Base-by-base conservation (phyloP, 2,329 filamentous ascomycete genomes). In the Exophiala mesophila region DNA sequence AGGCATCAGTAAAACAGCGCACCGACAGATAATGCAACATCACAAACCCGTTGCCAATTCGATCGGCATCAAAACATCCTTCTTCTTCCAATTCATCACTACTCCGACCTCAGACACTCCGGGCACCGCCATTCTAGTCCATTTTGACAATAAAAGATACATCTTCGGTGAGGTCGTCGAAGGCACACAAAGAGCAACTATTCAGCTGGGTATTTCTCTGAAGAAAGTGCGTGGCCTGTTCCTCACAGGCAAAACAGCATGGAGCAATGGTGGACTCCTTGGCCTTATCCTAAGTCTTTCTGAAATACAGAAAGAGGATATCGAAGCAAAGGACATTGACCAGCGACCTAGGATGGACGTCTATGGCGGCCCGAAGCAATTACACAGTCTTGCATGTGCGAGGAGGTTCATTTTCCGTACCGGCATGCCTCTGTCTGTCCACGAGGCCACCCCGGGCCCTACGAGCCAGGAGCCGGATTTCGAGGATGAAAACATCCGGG, bases 71-170 rank as follows among this genome's bases (percentile, higher is more conserved):
- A 37, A 40, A 13, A 49, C 89, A 13, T 74, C 81, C 55, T 83
- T 76, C 60, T 79, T 72, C 56, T 72, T 89, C 43, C 82, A 94
- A 62, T 68, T 97, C 56, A 63, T 90, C 49, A 84, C 82, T 13
- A 85, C 84, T 45, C 90, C 90, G 10, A 92, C 90, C 53, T 83
- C 83, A 45, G 92, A 98, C 65, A 95, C 88, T 15, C 78, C 82
- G 1, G 90, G 90, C 40, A 86, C 87, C 2, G 77, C 78, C 36
- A 63, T 97, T 21, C 61, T 88, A 26, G 71, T 98, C 5, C 82
- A 90, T 60, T 89, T 88, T 58, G 85, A 90, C 55, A 77, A 80
- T 57, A 82, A 83, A 56, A 77, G 86, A 44, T 98, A 98, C 63
- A 55, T 96, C 12, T 84, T 98, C 58, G 92, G 92, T 15, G 82